Evolutionary conservation across 2,329 filamentous ascomycete genomes (phyloP).

Genomic region (Cladosporium velox): DNA sequence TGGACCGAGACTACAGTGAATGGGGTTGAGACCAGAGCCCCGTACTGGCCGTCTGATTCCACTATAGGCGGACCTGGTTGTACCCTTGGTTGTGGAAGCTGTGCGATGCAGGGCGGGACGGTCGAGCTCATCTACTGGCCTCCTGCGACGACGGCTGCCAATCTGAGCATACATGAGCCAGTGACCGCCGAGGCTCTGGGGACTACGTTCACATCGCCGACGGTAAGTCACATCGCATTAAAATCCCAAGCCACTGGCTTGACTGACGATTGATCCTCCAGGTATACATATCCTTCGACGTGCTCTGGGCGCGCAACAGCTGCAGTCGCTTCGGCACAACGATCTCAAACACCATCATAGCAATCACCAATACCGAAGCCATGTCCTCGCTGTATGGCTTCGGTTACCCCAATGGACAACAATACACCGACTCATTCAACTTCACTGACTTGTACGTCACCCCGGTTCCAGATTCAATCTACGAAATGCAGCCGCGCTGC

Average conservation of each 20-base stretch:
- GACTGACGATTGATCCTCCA: neutral
- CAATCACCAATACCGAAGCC: conserved; percentile 22
- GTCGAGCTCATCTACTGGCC: conserved; percentile 30
- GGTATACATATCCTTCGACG: conserved; percentile 30
- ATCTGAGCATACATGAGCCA: neutral
- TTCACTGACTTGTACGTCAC: conserved; percentile 21
- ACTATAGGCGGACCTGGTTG: conserved; percentile 19
- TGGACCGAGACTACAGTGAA: neutral
- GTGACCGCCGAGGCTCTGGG: conserved; percentile 22
- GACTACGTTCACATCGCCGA: conserved; percentile 28
- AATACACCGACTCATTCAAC: conserved; percentile 4
- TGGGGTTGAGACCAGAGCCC: neutral
- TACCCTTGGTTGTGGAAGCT: conserved; percentile 26
- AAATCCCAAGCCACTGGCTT: neutral
- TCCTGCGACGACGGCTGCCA: conserved; percentile 2
- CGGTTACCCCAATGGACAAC: neutral
- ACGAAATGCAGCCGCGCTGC: conserved; percentile 27
- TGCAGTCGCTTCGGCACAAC: conserved; percentile 24
- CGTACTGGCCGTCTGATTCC: neutral
- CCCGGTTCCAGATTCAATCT: conserved; percentile 23
- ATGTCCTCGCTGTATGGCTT: conserved; percentile 26
- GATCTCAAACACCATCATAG: conserved; percentile 26
- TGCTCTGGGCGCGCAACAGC: conserved; percentile 28
- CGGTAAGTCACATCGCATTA: neutral
- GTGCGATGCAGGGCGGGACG: conserved; percentile 28